phyloP scores from a whole-genome alignment of 2,329 filamentous ascomycete species.

The Taxawa tesnikishii region DNA sequence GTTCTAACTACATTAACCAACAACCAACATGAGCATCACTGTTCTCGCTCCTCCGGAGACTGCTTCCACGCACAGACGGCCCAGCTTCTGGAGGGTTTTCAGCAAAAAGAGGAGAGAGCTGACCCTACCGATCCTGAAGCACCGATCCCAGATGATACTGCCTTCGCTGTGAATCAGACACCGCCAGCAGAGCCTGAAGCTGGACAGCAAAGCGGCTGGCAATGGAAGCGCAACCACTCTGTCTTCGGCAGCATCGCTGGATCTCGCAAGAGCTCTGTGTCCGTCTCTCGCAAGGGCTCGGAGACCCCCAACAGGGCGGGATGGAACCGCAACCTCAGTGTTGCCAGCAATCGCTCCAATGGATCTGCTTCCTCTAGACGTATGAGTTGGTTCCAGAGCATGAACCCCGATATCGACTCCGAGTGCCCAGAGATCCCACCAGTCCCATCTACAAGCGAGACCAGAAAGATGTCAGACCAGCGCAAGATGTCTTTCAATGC shows the following conservation, averaged over 20 bases:
- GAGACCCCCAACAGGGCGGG: too few relatives aligned
- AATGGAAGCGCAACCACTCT: background rate
- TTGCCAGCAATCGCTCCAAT: background rate
- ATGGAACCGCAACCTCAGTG: too few relatives aligned
- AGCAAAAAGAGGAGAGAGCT: too few relatives aligned
- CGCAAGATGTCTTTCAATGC: background rate
- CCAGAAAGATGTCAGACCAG: background rate
- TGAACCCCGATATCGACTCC: conserved; percentile 5
- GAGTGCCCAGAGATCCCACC: conserved; percentile 5
- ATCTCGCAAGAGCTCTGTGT: too few relatives aligned
- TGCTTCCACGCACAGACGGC: background rate
- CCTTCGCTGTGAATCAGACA: too few relatives aligned
- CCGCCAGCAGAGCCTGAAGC: too few relatives aligned
- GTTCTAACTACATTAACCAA: too few relatives aligned
- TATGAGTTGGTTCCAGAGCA: conserved; percentile 4
- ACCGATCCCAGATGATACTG: too few relatives aligned
- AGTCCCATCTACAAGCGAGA: background rate
- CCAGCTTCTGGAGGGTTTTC: background rate
- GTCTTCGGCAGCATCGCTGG: too few relatives aligned
- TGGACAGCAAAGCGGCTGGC: too few relatives aligned
- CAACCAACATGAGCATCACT: background rate
- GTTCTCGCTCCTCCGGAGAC: background rate
- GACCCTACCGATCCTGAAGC: too few relatives aligned
- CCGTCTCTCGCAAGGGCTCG: too few relatives aligned
- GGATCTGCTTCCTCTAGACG: background rate